Percentiles rank a stretch among this genome's conserved stretches.
phyloP scores from a whole-genome alignment of 164 flowering plant genomes.

The Sedum album region DNA sequence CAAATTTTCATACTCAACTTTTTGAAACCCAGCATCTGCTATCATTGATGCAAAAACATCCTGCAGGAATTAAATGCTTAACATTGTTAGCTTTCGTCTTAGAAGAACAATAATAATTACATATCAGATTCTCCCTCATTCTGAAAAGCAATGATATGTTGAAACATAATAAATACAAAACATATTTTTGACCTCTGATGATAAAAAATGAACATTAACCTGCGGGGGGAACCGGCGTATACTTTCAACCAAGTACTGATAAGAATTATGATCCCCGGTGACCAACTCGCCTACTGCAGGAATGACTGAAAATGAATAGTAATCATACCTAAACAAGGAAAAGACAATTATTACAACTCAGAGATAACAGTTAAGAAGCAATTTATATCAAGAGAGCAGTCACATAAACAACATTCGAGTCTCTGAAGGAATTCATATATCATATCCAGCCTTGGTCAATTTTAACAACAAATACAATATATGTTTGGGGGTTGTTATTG shows the following conservation, averaged over 20 bases:
- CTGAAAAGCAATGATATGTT: neutral
- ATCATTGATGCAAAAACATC: slow-evolving; percentile 81
- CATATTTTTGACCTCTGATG: neutral
- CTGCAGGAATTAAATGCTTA: slow-evolving; percentile 27
- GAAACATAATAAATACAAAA: neutral
- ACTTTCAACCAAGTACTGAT: slow-evolving; percentile 92
- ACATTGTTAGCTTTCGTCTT: neutral
- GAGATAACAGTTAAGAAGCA: neutral
- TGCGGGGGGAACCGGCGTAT: slow-evolving; percentile 81
- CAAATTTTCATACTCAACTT: slow-evolving; percentile 91
- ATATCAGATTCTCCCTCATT: neutral
- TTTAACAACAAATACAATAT: neutral
- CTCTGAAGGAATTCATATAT: too few species aligned
- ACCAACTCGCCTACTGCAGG: slow-evolving; percentile 84
- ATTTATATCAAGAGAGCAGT: neutral
- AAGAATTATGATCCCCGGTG: slow-evolving; percentile 84
- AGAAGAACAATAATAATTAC: neutral
- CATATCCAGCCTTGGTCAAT: too few species aligned
- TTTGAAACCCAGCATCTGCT: slow-evolving; percentile 81
- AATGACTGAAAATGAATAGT: slow-evolving; percentile 79
- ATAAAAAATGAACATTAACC: slow-evolving; percentile 27
- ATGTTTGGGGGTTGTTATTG: neutral
- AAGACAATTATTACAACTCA: neutral
- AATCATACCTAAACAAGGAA: slow-evolving; percentile 58
- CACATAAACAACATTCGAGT: too few species aligned